Base-by-base conservation (phyloP, 1,284 basidiomycete genomes). In the Rhodotorula sp. region DNA sequence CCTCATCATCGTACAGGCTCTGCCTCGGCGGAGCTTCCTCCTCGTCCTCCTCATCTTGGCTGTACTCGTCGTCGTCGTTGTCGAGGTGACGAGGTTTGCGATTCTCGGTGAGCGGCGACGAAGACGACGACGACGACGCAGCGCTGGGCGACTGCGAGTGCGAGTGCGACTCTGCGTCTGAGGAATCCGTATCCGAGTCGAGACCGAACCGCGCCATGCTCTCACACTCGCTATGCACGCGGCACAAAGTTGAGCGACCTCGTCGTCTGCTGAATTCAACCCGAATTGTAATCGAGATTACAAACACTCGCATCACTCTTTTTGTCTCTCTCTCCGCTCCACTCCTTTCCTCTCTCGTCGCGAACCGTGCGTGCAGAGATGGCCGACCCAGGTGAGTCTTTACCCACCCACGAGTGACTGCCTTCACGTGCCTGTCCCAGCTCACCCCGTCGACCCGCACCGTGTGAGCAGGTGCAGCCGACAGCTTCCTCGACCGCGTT, bases 201-300 rank as follows among this genome's bases (percentile, higher is more conserved):
- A 75, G 38, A 18, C 73, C 73, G 43, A 75, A 75, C 52, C 68
- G 60, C 2, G 73, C 73, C 73, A 75, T 75, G 18, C 5, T 16
- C 10, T 8, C n/a, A 7, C n/a, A 5, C 15, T 10, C 2, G 16
- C 21, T 21, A 18, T 8, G 26, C 0, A 3, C 2, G 38, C 18
- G 2, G 18, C 0, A 45, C n/a, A 31, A 14, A 45, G 38, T 16
- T 31, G 61, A 14, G 23, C 15, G 43, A 38, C 34, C 34, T 59
- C 21, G 23, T 43, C 34, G 48, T 31, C 7, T 26, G 26, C 0
- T 28, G 3, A 15, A 56, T 15, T 18, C 26, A 18, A 56, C 28
- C 6, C 55, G 31, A 34, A 31, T 15, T 15, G 26, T 31, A 38
- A 57, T 21, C 18, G 56, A 57, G 21, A 57, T 38, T 38, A 57